Conservation (phyloP, 805 yeast species). For the Gaillardinia entomophila region DNA sequence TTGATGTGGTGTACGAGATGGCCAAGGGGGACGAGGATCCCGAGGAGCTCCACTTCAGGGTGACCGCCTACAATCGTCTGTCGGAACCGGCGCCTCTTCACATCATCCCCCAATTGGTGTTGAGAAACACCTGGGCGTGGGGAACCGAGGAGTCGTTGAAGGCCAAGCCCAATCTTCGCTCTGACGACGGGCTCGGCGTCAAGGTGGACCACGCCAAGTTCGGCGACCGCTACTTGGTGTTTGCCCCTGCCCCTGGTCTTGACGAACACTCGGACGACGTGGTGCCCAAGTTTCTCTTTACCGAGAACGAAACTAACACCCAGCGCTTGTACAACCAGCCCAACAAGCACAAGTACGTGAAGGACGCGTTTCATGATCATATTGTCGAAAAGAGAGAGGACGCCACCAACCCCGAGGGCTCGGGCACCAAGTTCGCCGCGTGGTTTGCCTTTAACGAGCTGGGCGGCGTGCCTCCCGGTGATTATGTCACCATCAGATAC, state of each 20-base stretch:
- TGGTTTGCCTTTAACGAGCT: slow-evolving; percentile 73
- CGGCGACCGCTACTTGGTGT: slow-evolving; percentile 56
- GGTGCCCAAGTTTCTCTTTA: slow-evolving; percentile 71
- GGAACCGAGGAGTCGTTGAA: slow-evolving; percentile 47
- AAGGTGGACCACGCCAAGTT: slow-evolving; percentile 62
- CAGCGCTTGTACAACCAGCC: slow-evolving; percentile 58
- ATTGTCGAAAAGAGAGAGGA: slow-evolving; percentile 54
- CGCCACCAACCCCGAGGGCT: slow-evolving; percentile 62
- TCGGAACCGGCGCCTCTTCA: slow-evolving; percentile 84
- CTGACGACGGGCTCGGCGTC: slow-evolving; percentile 42
- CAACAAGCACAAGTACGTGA: slow-evolving; percentile 57
- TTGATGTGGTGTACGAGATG: slow-evolving; percentile 85
- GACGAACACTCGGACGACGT: slow-evolving; percentile 56
- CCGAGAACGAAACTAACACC: slow-evolving; percentile 85
- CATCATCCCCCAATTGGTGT: slow-evolving; percentile 75
- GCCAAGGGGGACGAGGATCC: slow-evolving; percentile 80
- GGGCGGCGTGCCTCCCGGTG: slow-evolving; percentile 81
- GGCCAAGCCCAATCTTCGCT: slow-evolving; percentile 43
- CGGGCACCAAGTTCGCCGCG: slow-evolving; percentile 83
- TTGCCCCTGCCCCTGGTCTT: slow-evolving; percentile 82
- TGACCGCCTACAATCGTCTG: slow-evolving; percentile 84
- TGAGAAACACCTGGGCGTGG: slow-evolving; percentile 95
- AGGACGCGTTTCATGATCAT: slow-evolving; percentile 89
- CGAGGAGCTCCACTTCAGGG: slow-evolving; percentile 73
- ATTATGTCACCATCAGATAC: slow-evolving; percentile 79